Percentiles rank a stretch among this genome's conserved stretches.
Evolutionary conservation across 305 asterid genomes (phyloP).

Genomic region (Rubia balearica): DNA sequence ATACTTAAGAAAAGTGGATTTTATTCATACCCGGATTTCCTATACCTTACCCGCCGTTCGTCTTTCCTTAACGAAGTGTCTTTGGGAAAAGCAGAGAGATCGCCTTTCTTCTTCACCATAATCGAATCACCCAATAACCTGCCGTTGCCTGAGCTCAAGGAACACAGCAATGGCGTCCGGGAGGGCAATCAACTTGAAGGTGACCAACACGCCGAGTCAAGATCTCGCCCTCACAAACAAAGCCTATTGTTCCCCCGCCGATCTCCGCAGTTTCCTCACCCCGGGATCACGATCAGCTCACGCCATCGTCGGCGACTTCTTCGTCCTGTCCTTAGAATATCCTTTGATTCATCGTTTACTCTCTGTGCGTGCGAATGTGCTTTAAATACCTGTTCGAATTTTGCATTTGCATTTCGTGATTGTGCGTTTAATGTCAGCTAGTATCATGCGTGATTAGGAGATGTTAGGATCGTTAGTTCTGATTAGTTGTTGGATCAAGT

Average conservation of each 20-base stretch:
- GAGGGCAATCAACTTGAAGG: conserved; percentile 54
- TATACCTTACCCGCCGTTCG: neutral
- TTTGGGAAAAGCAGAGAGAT: neutral
- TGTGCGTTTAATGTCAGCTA: neutral
- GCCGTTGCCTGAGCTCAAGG: neutral
- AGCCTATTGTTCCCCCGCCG: conserved; percentile 67
- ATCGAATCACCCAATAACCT: neutral
- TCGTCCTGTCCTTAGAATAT: conserved; percentile 75
- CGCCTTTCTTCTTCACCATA: neutral
- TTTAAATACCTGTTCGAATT: neutral
- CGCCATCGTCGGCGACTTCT: conserved; percentile 55
- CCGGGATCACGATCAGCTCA: conserved; percentile 62
- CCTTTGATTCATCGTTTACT: conserved; percentile 33
- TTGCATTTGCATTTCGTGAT: neutral
- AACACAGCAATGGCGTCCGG: conserved; percentile 36
- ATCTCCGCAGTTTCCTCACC: conserved; percentile 55
- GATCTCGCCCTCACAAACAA: conserved; percentile 78
- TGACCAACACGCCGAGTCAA: conserved; percentile 64
- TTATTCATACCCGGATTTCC: neutral
- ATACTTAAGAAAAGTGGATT: too few relatives aligned
- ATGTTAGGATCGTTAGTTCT: neutral
- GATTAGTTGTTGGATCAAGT: neutral
- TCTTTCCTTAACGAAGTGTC: neutral
- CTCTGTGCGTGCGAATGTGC: neutral
- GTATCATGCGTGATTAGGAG: neutral